Conservation (phyloP, 2,329 filamentous ascomycete genomes). For the Orbilia ellipsospora region DNA sequence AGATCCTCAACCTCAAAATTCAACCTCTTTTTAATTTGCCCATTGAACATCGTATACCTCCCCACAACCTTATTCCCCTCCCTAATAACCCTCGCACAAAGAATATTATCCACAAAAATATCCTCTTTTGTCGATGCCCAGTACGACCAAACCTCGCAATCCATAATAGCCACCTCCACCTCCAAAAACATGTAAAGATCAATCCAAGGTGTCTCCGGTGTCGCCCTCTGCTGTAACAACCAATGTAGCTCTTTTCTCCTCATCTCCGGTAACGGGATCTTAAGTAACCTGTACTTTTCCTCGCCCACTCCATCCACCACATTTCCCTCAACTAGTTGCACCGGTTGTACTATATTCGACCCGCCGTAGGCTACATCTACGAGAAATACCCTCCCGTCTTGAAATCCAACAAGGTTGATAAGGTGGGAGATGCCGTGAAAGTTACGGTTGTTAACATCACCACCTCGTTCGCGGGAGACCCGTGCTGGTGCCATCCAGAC, state of each 20-base stretch:
- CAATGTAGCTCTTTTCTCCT: slow-evolving; percentile 26
- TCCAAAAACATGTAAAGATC: slow-evolving; percentile 50
- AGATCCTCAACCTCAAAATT: slow-evolving; percentile 7
- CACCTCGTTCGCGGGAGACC: slow-evolving; percentile 12
- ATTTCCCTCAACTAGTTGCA: slow-evolving; percentile 26
- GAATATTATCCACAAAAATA: slow-evolving; percentile 35
- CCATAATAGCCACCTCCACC: slow-evolving; percentile 27
- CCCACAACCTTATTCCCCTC: slow-evolving; percentile 30
- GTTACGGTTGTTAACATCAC: slow-evolving; percentile 12
- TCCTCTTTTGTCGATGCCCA: slow-evolving; percentile 21
- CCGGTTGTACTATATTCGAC: slow-evolving; percentile 11
- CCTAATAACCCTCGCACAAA: slow-evolving; percentile 31
- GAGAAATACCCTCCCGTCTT: slow-evolving; percentile 26
- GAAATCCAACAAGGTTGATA: slow-evolving; percentile 38
- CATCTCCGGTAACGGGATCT: slow-evolving; percentile 23
- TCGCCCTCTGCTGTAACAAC: slow-evolving; percentile 20
- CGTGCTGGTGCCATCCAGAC: slow-evolving; percentile 33
- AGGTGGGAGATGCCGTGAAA: slow-evolving; percentile 37
- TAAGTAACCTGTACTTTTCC: slow-evolving; percentile 35
- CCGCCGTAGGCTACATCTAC: slow-evolving; percentile 36
- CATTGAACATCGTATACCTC: slow-evolving; percentile 36
- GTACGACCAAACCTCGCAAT: slow-evolving; percentile 40
- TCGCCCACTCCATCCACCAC: slow-evolving; percentile 12
- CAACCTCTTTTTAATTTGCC: slow-evolving; percentile 22
- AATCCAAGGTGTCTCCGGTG: slow-evolving; percentile 4